Conservation (phyloP, 768 basidiomycete species). For the Russula emetica region DNA sequence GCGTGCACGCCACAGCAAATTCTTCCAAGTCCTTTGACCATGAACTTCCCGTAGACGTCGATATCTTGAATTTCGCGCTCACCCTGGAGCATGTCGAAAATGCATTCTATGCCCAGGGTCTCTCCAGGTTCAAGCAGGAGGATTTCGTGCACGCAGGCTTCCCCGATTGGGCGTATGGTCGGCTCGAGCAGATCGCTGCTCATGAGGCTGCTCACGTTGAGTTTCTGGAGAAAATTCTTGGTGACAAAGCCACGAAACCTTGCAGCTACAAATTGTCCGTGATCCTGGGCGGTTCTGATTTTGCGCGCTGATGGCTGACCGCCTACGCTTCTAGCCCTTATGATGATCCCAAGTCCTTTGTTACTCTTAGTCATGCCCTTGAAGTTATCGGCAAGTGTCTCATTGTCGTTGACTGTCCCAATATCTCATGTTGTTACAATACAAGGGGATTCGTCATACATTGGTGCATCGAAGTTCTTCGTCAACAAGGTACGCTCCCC, state of each 20-base stretch:
- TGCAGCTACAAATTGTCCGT: constrained; percentile 40
- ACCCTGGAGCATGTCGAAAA: constrained; percentile 40
- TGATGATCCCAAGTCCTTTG: constrained; percentile 45
- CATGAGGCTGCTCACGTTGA: constrained; percentile 44
- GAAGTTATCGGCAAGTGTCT: constrained; percentile 45
- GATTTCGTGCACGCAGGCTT: constrained; percentile 40
- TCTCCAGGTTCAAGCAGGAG: constrained; percentile 37
- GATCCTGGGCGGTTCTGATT: neutral
- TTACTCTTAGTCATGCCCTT: constrained; percentile 46
- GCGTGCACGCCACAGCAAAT: neutral
- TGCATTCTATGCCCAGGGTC: constrained; percentile 34
- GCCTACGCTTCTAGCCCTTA: constrained; percentile 37
- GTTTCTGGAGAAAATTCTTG: constrained; percentile 37
- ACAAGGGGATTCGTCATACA: constrained; percentile 46
- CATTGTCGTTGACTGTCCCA: neutral
- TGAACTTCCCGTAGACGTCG: constrained; percentile 24
- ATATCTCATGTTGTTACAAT: neutral
- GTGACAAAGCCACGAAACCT: constrained; percentile 37
- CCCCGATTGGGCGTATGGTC: constrained; percentile 37
- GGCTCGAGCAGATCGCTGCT: constrained; percentile 37
- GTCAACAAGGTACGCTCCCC: constrained; percentile 39
- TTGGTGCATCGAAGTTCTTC: constrained; percentile 50
- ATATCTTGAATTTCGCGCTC: constrained; percentile 36
- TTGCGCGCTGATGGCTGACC: constrained; percentile 2
- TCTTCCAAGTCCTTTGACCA: neutral